Percentiles rank a stretch among this genome's conserved stretches.
Conservation (phyloP, 164 flowering plant genomes). For the Protea cynaroides region DNA sequence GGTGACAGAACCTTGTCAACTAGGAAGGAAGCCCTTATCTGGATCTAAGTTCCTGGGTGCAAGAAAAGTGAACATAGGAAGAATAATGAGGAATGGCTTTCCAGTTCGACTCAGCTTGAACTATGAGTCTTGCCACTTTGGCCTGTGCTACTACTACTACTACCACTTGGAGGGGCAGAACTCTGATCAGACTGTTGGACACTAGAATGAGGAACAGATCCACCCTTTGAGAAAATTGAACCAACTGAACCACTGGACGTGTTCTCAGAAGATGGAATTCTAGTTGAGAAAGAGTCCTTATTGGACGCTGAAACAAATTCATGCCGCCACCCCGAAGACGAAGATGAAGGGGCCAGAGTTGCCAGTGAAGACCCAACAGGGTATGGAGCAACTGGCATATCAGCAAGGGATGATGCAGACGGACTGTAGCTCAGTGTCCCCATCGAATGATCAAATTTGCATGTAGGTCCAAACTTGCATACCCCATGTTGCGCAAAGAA, state of each 20-base stretch:
- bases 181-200: slow-evolving; percentile 36
- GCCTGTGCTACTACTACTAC: slow-evolving; percentile 16
- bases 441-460: slow-evolving; percentile 88
- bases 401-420: slow-evolving; percentile 91
- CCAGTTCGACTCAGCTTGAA: slow-evolving; percentile 25
- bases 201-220: slow-evolving; percentile 31
- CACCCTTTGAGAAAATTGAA: slow-evolving; percentile 47
- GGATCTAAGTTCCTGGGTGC: slow-evolving; percentile 6
- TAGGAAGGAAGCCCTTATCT: slow-evolving; percentile 5
- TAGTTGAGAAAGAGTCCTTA: slow-evolving; percentile 36
- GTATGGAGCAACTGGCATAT: slow-evolving; percentile 93
- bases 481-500: slow-evolving; percentile 63
- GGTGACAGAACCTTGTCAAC: slow-evolving; percentile 23
- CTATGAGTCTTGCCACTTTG: slow-evolving; percentile 29
- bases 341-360: slow-evolving; percentile 83
- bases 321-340: slow-evolving; percentile 69
- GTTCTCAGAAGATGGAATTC: slow-evolving; percentile 51
- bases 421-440: slow-evolving; percentile 79
- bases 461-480: slow-evolving; percentile 81
- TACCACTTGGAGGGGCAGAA: slow-evolving; percentile 31
- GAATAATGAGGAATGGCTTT: slow-evolving; percentile 12
- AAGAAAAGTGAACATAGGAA: slow-evolving; percentile 4
- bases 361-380: slow-evolving; percentile 74
- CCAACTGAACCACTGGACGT: slow-evolving; percentile 56
- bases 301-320: slow-evolving; percentile 45